These are phyloP conservation scores for Kodamaea kakaduensis DNA, from an alignment of 805 yeast species.

Conservation along the genomic window DNA sequence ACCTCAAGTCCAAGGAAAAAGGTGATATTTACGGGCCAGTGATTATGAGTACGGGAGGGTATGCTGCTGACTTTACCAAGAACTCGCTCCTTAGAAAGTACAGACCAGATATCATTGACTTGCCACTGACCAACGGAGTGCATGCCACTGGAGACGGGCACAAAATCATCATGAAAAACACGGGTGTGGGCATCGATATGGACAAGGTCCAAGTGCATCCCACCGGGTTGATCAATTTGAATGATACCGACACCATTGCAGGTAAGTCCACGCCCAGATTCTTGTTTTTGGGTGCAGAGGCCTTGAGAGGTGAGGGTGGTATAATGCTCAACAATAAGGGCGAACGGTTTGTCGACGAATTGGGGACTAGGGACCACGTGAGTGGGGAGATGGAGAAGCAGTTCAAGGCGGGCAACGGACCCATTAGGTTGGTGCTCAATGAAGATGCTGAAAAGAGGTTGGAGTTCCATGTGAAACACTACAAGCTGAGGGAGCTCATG, in stretches of 20 bases:
- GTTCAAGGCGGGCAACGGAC: conserved; percentile 36
- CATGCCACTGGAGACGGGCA: conserved; percentile 66
- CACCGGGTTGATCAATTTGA: conserved; percentile 54
- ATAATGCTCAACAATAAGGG: conserved; percentile 50
- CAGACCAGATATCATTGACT: conserved; percentile 53
- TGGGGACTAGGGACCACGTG: conserved; percentile 58
- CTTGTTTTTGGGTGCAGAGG: conserved; percentile 61
- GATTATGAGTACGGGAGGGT: conserved; percentile 62
- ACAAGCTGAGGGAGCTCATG: conserved; percentile 54
- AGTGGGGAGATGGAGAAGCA: conserved; percentile 52
- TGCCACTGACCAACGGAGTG: conserved; percentile 58
- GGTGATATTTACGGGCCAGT: conserved; percentile 50
- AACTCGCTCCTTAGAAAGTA: conserved; percentile 51
- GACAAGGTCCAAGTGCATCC: conserved; percentile 69
- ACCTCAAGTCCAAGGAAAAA: conserved; percentile 29
- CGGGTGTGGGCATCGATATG: conserved; percentile 57
- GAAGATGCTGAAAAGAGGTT: conserved; percentile 43
- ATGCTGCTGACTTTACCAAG: conserved; percentile 58
- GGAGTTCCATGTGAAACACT: conserved; percentile 52
- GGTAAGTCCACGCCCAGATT: conserved; percentile 44
- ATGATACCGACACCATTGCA: conserved; percentile 40
- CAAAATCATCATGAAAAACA: conserved; percentile 46
- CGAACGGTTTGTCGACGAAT: conserved; percentile 56
- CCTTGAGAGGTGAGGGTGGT: conserved; percentile 65
- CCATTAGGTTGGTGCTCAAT: conserved; percentile 49